phyloP scores from a whole-genome alignment of 2,329 filamentous ascomycete species.

The Thielaviopsis ethacetica region DNA sequence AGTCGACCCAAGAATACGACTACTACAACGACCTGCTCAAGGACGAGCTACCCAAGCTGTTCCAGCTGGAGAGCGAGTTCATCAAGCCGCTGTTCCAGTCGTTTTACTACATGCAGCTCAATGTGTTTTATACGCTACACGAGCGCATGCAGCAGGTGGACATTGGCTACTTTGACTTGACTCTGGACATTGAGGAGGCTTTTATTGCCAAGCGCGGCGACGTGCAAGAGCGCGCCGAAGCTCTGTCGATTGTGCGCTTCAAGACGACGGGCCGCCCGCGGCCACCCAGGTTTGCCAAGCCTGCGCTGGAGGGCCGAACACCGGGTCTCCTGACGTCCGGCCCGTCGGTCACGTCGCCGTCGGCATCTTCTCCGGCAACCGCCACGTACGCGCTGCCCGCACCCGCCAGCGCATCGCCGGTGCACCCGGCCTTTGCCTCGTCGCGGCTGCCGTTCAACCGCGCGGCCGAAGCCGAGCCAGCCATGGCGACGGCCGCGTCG shows the following conservation, averaged over 20 bases:
- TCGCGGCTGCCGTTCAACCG: constrained; percentile 19
- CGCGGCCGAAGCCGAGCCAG: constrained; percentile 22
- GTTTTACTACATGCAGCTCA: constrained; percentile 99
- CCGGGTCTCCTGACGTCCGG: constrained; percentile 36
- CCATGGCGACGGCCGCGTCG: constrained; percentile 19
- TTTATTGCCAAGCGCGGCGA: constrained; percentile 81
- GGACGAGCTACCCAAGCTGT: constrained; percentile 85
- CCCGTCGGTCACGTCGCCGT: constrained; percentile 15
- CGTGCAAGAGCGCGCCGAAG: constrained; percentile 71
- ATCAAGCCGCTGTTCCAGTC: constrained; percentile 95
- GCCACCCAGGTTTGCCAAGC: constrained; percentile 42
- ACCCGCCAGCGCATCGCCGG: constrained; percentile 16
- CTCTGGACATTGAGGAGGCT: constrained; percentile 76
- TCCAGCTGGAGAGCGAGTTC: constrained; percentile 78
- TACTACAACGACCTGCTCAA: constrained; percentile 97
- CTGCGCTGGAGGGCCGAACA: constrained; percentile 31
- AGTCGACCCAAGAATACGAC: constrained; percentile 88
- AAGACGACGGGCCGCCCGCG: constrained; percentile 64
- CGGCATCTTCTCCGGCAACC: constrained; percentile 10
- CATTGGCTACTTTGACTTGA: constrained; percentile 94
- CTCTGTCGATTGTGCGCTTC: constrained; percentile 73
- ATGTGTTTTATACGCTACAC: constrained; percentile 96
- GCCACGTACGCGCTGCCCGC: constrained; percentile 15
- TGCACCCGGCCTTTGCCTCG: constrained; percentile 4
- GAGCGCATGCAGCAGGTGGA: constrained; percentile 96